These are phyloP conservation scores for Hypoxylon fragiforme DNA, from an alignment of 495 filamentous ascomycete genomes.

Conservation along the genomic window DNA sequence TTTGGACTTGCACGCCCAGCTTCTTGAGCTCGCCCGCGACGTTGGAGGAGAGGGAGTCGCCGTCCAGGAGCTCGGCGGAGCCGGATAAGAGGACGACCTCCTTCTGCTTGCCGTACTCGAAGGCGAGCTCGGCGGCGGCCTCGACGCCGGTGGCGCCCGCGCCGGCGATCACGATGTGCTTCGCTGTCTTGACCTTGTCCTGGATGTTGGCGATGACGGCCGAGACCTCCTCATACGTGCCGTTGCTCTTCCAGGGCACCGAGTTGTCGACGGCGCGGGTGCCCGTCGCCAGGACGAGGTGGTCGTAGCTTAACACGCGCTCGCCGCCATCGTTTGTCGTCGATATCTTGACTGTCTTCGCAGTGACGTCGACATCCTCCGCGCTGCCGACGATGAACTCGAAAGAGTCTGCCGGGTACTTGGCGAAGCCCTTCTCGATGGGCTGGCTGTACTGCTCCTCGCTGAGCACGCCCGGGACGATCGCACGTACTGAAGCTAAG, in stretches of 20 bases:
- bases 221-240: conserved; percentile 42
- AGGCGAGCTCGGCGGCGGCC: conserved; percentile 47
- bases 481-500: conserved; percentile 56
- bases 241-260: conserved; percentile 49
- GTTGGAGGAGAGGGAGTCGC: conserved; percentile 38
- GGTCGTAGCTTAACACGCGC: conserved; percentile 38
- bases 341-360: conserved; percentile 34
- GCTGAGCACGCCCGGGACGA: conserved; percentile 53
- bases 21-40: conserved; percentile 50
- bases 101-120: conserved; percentile 50
- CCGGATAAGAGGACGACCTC: conserved; percentile 55
- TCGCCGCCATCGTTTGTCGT: conserved; percentile 19
- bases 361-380: conserved; percentile 38
- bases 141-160: conserved; percentile 50
- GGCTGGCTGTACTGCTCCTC: conserved; percentile 52
- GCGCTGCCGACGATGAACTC: conserved; percentile 50
- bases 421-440: conserved; percentile 43
- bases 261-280: conserved; percentile 27
- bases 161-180: conserved; percentile 50
- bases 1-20: conserved; percentile 54
- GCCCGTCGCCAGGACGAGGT: conserved; percentile 40
- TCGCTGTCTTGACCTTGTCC: conserved; percentile 38
- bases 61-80: conserved; percentile 44
- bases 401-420: conserved; percentile 43
- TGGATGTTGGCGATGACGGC: conserved; percentile 34